Conservation (phyloP, 2,329 filamentous ascomycete genomes). For the Eutypella sp. region DNA sequence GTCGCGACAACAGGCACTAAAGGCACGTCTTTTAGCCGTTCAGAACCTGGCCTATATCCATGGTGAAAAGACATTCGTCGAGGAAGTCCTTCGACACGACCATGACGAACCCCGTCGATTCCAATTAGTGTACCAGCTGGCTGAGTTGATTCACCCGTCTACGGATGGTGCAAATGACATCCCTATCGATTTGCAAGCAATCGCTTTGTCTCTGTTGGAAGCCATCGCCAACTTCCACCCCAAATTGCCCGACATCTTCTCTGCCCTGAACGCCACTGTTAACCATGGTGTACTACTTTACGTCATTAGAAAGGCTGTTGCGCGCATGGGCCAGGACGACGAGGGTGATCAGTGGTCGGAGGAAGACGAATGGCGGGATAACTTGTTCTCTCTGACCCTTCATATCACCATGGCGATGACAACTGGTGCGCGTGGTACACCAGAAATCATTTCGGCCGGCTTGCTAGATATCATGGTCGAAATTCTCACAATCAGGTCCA, state of each 20-base stretch:
- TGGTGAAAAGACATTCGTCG: slow-evolving; percentile 73
- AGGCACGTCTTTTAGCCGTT: slow-evolving; percentile 78
- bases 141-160: slow-evolving; percentile 83
- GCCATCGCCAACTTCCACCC: slow-evolving; percentile 75
- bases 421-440: slow-evolving; percentile 29
- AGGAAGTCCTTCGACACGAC: slow-evolving; percentile 82
- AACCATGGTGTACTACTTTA: slow-evolving; percentile 96
- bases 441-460: slow-evolving; percentile 82
- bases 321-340: slow-evolving; percentile 63
- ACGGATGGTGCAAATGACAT: slow-evolving; percentile 62
- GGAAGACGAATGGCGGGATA: slow-evolving; percentile 83
- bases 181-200: slow-evolving; percentile 73
- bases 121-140: slow-evolving; percentile 87
- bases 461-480: slow-evolving; percentile 88
- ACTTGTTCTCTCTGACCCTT: slow-evolving; percentile 80
- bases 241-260: slow-evolving; percentile 76
- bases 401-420: slow-evolving; percentile 70
- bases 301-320: slow-evolving; percentile 83
- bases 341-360: slow-evolving; percentile 58
- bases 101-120: slow-evolving; percentile 82
- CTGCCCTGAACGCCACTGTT: slow-evolving; percentile 90
- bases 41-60: slow-evolving; percentile 90
- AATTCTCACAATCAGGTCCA: slow-evolving; percentile 76
- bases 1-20: slow-evolving; percentile 69
- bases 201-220: slow-evolving; percentile 76